These are phyloP conservation scores for Paraleonurus japonicus DNA, from an alignment of 257 asterid species.

Conservation along the genomic window DNA sequence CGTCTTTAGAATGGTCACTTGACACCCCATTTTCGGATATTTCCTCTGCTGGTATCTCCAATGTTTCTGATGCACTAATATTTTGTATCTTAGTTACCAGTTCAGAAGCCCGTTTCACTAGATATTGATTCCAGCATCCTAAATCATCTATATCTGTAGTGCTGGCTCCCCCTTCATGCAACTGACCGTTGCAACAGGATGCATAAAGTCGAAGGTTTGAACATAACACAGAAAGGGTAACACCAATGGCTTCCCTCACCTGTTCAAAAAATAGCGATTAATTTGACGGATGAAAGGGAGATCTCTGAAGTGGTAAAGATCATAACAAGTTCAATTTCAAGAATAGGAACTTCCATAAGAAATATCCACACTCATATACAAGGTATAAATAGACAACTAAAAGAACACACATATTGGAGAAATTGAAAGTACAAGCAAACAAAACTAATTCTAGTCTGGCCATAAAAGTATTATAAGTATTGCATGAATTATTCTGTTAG, in stretches of 20 bases:
- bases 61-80: constrained; percentile 54
- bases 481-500: neutral
- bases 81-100: constrained; percentile 67
- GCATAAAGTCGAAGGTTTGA: constrained; percentile 81
- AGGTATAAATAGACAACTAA: neutral
- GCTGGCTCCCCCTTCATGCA: constrained; percentile 38
- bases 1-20: constrained; percentile 63
- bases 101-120: constrained; percentile 69
- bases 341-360: constrained; percentile 5
- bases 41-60: constrained; percentile 41
- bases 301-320: constrained; percentile 9
- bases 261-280: constrained; percentile 37
- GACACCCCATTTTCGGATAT: constrained; percentile 49
- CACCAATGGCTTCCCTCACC: constrained; percentile 99
- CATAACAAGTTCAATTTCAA: constrained; percentile 10
- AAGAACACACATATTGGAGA: neutral
- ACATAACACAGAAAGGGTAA: constrained; percentile 79
- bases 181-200: constrained; percentile 40
- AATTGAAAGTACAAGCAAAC: constrained; percentile 4
- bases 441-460: constrained; percentile 4
- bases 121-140: constrained; percentile 62
- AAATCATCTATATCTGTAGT: constrained; percentile 29
- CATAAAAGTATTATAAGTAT: constrained; percentile 9
- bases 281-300: constrained; percentile 18
- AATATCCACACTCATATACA: neutral